phyloP scores from a whole-genome alignment of 768 basidiomycete genomes.

The Glaciozyma martinii region DNA sequence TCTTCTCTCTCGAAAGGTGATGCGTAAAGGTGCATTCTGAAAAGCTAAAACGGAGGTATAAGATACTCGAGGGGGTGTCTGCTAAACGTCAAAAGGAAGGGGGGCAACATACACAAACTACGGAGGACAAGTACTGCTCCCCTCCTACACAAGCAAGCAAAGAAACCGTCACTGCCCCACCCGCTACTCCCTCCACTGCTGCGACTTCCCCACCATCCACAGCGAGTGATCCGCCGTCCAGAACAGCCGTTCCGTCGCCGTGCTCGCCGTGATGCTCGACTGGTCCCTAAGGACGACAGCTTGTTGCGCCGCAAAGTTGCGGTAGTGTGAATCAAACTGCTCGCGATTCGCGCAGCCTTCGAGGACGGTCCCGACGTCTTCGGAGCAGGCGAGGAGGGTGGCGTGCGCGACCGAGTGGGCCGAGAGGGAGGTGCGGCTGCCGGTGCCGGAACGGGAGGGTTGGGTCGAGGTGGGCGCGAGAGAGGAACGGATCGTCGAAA shows the following conservation, averaged over 20 bases:
- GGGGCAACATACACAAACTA: no score
- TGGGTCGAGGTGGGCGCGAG: not conserved
- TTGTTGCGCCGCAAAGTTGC: slow-evolving; percentile 97
- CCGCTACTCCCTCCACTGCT: slow-evolving; percentile 13
- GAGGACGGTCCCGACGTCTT: slow-evolving; percentile 73
- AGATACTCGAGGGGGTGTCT: no score
- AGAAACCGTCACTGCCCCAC: not conserved
- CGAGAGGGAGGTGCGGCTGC: slow-evolving; percentile 8
- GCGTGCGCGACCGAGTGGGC: slow-evolving; percentile 15
- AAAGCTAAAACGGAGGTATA: no score
- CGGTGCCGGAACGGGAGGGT: not conserved
- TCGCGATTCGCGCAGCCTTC: slow-evolving; percentile 87
- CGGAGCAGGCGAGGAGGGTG: slow-evolving; percentile 71
- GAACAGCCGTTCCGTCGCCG: slow-evolving; percentile 82
- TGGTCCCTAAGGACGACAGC: slow-evolving; percentile 95
- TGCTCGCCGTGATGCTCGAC: slow-evolving; percentile 86
- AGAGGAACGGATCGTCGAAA: slow-evolving; percentile 54
- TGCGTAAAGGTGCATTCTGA: no score
- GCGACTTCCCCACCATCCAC: slow-evolving; percentile 50
- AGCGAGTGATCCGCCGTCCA: slow-evolving; percentile 87
- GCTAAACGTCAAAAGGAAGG: no score
- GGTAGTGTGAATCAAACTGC: slow-evolving; percentile 81
- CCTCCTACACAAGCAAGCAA: not conserved
- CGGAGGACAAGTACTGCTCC: no score
- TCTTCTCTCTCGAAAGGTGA: no score